A percentile compares a stretch with the other conserved stretches of the same genome.
These are phyloP conservation scores for Dothidotthia symphoricarpi DNA, from an alignment of 2,329 filamentous ascomycete species.

Conservation along the genomic window DNA sequence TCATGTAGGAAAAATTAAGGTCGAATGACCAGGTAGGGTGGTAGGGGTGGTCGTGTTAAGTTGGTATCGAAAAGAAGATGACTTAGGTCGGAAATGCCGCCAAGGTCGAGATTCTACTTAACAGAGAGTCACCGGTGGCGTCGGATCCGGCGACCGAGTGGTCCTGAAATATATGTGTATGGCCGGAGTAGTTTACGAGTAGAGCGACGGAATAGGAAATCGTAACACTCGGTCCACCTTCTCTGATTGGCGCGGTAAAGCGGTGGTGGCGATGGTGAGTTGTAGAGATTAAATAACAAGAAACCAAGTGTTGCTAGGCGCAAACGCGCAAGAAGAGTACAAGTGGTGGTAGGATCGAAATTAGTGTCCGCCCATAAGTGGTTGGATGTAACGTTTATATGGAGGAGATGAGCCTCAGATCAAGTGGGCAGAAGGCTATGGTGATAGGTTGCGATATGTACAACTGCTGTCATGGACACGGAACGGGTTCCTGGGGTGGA, in stretches of 20 bases:
- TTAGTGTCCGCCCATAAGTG: slow-evolving; percentile 33
- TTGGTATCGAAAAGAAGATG: slow-evolving; percentile 4
- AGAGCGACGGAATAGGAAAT: slow-evolving; percentile 33
- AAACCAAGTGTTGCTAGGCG: slow-evolving; percentile 43
- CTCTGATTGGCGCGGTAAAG: slow-evolving; percentile 28
- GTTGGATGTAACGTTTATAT: slow-evolving; percentile 19
- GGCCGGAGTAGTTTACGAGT: slow-evolving; percentile 25
- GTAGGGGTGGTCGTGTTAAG: slow-evolving; percentile 6
- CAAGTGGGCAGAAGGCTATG: slow-evolving; percentile 24
- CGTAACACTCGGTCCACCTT: slow-evolving; percentile 11
- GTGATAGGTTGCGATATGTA: slow-evolving; percentile 19
- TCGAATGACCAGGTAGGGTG: slow-evolving; percentile 4
- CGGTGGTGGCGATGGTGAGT: slow-evolving; percentile 23
- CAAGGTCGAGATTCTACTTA: not conserved
- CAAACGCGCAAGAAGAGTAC: slow-evolving; percentile 42
- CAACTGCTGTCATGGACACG: slow-evolving; percentile 22
- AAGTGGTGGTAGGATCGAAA: slow-evolving; percentile 15
- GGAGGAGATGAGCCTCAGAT: slow-evolving; percentile 28
- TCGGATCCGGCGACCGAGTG: slow-evolving; percentile 8
- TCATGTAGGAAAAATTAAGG: slow-evolving; percentile 50
- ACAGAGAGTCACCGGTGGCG: slow-evolving; percentile 48
- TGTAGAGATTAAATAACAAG: slow-evolving; percentile 33
- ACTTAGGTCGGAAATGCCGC: not conserved
- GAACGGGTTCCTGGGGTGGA: slow-evolving; percentile 21
- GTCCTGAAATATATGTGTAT: slow-evolving; percentile 5